Evolutionary conservation across 768 basidiomycete genomes (phyloP), one percentile per base, ranked within the genome.

Genomic region (Kwoniella botswanensis): DNA sequence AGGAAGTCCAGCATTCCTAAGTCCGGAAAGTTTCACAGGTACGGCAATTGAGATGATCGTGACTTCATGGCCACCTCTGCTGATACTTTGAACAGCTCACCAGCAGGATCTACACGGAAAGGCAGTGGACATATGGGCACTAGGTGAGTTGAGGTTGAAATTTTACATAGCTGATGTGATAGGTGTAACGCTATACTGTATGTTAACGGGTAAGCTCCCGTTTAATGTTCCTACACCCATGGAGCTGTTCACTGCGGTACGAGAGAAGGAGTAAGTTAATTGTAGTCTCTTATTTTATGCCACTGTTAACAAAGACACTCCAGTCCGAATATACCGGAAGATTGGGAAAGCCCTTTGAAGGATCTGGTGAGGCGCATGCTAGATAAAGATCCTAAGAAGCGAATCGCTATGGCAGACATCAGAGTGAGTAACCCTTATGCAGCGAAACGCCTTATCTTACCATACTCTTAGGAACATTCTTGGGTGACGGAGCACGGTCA

Each of bases 111-210:
- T 83, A 2, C 81, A 82, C 44, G 82, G 81, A 17, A 81, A 75
- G 67, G 76, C 79, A 0, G 81, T 82, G 12, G 82, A 83, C 53
- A 80, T 84, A 10, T 83, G 81, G 81, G 77, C 79, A 44, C 70
- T 82, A 15, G 82, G 82, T 82, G 44, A 52, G 80, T 65, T 22
- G 10, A 18, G 5, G 0, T n/a, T 22, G 54, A 2, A 42, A 18
- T 17, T n/a, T 12, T 4, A 52, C 24, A 29, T 17, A 18, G 46
- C 50, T 71, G 62, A 66, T 54, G 35, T 9, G 22, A 18, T 62
- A 77, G 83, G 83, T n/a, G 81, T 84, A 7, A 82, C 82, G 4
- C 74, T 84, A 1, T 84, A 83, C 68, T 83, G 82, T 74, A 82
- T 84, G 81, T 67, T 83, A 17, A 73, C 80, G 0, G 84, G 83